Percentiles rank a stretch among this genome's conserved stretches.
Conservation (phyloP, 2,329 filamentous ascomycete species). For the Aspergillus fischeri region DNA sequence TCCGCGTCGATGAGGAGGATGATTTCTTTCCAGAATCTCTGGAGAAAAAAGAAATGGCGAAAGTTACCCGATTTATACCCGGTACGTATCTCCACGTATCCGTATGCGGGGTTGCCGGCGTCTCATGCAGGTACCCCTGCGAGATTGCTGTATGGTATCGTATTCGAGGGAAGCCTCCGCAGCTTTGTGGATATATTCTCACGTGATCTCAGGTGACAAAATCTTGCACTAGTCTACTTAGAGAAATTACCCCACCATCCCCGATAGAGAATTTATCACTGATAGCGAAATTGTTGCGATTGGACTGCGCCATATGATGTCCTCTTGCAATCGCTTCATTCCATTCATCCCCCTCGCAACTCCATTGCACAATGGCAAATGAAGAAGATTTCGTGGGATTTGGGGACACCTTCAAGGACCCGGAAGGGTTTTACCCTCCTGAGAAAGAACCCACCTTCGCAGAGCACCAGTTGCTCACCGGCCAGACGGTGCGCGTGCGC, state of each 20-base stretch:
- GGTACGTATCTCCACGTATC: conserved; percentile 7
- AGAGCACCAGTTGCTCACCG: conserved; percentile 65
- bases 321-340: background rate
- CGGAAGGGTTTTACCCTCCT: conserved; percentile 72
- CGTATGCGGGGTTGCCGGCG: conserved; percentile 1
- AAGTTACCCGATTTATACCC: conserved; percentile 15
- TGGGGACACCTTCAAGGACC: conserved; percentile 69
- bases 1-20: background rate
- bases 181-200: background rate
- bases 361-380: conserved; percentile 19
- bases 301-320: background rate
- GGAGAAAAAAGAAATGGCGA: conserved; percentile 5
- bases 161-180: conserved; percentile 1
- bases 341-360: background rate
- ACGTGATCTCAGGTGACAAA: conserved; percentile 11
- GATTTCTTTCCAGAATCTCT: background rate
- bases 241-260: conserved; percentile 4
- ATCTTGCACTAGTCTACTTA: background rate
- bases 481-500: conserved; percentile 63
- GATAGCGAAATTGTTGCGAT: background rate
- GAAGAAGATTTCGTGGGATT: conserved; percentile 33
- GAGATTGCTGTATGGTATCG: conserved; percentile 2
- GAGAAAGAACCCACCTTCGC: conserved; percentile 71
- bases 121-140: conserved; percentile 6
- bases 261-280: background rate